phyloP scores from a whole-genome alignment of 1,284 basidiomycete species.

The Cryptococcus neoformans region DNA sequence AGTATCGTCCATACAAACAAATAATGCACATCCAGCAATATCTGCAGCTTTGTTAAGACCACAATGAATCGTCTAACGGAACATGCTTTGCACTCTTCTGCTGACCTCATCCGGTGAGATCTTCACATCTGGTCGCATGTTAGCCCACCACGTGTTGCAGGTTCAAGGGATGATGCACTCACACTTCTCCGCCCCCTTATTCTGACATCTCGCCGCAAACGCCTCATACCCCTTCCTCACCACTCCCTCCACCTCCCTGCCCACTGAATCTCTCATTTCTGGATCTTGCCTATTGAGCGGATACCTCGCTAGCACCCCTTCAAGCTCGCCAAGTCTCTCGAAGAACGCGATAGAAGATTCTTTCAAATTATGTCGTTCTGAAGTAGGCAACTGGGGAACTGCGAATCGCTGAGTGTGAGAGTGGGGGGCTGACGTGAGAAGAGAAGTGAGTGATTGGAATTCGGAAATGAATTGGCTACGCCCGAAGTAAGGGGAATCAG shows the following conservation, averaged over 20 bases:
- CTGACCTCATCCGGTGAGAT: slow-evolving; percentile 35
- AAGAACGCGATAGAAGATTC: slow-evolving; percentile 46
- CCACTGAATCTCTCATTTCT: slow-evolving; percentile 43
- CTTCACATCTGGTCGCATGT: slow-evolving; percentile 30
- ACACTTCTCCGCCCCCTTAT: slow-evolving; percentile 43
- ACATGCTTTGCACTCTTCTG: slow-evolving; percentile 33
- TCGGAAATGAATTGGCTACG: slow-evolving; percentile 39
- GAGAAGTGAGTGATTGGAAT: slow-evolving; percentile 30
- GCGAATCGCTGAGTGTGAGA: slow-evolving; percentile 29
- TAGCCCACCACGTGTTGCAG: neutral
- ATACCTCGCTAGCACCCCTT: slow-evolving; percentile 30
- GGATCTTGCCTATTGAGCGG: slow-evolving; percentile 40
- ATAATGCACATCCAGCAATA: neutral
- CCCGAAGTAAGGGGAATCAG: neutral
- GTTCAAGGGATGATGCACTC: slow-evolving; percentile 7
- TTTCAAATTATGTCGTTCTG: slow-evolving; percentile 44
- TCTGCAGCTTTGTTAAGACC: neutral
- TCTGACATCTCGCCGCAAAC: slow-evolving; percentile 30
- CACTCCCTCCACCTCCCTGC: slow-evolving; percentile 36
- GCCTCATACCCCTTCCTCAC: slow-evolving; percentile 31
- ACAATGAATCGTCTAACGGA: slow-evolving; percentile 17
- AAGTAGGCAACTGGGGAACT: slow-evolving; percentile 19
- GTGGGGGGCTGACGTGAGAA: slow-evolving; percentile 19
- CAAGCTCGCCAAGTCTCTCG: slow-evolving; percentile 41
- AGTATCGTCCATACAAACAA: neutral